Percentiles rank a stretch among this genome's conserved stretches.
phyloP scores from a whole-genome alignment of 2,329 filamentous ascomycete species.

The Blastomyces emzantsi region DNA sequence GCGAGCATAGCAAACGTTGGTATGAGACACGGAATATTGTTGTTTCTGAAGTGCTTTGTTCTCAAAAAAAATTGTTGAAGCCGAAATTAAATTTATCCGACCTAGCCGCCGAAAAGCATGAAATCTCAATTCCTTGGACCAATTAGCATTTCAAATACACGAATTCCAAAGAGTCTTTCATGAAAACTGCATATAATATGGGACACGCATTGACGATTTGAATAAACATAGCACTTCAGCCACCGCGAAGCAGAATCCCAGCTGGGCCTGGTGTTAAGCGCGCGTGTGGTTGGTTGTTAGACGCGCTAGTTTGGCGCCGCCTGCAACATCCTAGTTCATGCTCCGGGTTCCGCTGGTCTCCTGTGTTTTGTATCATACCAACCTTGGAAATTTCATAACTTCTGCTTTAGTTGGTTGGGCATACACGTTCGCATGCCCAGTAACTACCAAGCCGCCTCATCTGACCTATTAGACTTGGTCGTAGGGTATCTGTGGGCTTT shows the following conservation, averaged over 20 bases:
- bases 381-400: background rate
- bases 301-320: background rate
- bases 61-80: background rate
- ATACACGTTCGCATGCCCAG: background rate
- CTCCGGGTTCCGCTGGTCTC: too few relatives aligned
- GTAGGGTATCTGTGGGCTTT: too few relatives aligned
- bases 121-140: background rate
- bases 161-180: background rate
- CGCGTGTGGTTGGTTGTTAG: background rate
- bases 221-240: background rate
- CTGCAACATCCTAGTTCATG: too few relatives aligned
- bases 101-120: background rate
- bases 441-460: background rate
- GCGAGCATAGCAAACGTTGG: background rate
- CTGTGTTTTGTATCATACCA: background rate
- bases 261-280: background rate
- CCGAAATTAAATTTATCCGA: background rate
- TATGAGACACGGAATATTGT: background rate
- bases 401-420: background rate
- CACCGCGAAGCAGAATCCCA: background rate
- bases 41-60: background rate
- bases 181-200: background rate
- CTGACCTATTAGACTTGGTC: background rate
- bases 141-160: background rate
- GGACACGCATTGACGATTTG: background rate